Evolutionary conservation across 805 yeast species (phyloP), one percentile per base, ranked within the genome.

Genomic region (Cyberlindnera americana): DNA sequence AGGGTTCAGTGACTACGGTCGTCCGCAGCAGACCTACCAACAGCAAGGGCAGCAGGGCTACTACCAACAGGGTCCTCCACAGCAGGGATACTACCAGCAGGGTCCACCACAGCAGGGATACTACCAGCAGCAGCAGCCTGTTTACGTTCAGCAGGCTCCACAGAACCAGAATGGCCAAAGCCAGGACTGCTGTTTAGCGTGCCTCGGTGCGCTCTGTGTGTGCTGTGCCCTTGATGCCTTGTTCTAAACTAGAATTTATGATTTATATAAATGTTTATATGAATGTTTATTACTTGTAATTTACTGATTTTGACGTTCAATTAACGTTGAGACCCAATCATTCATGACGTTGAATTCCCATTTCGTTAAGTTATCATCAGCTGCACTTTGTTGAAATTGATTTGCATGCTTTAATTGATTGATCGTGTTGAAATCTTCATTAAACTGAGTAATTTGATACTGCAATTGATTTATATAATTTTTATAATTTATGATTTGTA

Each of bases 201-300:
- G 80, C 62, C 54, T 75, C 32, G 78, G 75, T 17, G 78, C 75
- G 18, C 40, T 74, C 56, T 75, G 81, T 69, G 46, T 75, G 43
- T 75, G 81, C 54, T 74, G 77, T 55, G 70, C 80, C 19, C 49
- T 75, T 43, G 79, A 75, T 50, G 69, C 75, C 40, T 37, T 75
- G 14, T 70, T 74, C 47, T 75, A 60, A 55, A 19, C 3, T 12
- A n/a, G n/a, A n/a, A n/a, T n/a, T n/a, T n/a, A 28, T 24, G 26
- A n/a, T 14, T n/a, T 21, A n/a, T n/a, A 12, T 25, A 12, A 10
- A 12, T 25, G 28, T 13, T 25, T 25, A 14, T 25, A 12, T n/a
- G n/a, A n/a, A n/a, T n/a, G n/a, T n/a, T n/a, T n/a, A n/a, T n/a
- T n/a, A n/a, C n/a, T 25, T 12, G n/a, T 12, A 25, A 7, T 21